These are phyloP conservation scores for Cydonia oblonga DNA, from an alignment of 331 rosid genomes.

Conservation along the genomic window DNA sequence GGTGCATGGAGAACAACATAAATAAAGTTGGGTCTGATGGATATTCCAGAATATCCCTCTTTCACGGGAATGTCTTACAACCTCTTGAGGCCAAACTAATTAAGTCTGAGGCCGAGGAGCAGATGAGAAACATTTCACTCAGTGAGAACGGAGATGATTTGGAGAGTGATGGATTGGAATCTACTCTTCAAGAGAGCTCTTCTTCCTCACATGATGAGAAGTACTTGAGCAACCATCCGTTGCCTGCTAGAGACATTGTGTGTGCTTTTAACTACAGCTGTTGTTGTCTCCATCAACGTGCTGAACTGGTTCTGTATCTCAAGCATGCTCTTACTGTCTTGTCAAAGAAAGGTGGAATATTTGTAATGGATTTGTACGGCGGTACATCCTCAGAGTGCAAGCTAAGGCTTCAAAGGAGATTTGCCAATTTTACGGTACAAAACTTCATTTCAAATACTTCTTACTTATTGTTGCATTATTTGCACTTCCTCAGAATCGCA, in stretches of 20 bases:
- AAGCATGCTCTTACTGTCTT: conserved; percentile 53
- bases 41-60: conserved; percentile 68
- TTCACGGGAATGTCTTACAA: conserved; percentile 80
- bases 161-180: conserved; percentile 24
- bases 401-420: conserved; percentile 74
- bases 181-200: conserved; percentile 27
- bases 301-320: conserved; percentile 67
- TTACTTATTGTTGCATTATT: background rate
- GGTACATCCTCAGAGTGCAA: conserved; percentile 88
- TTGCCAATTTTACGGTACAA: conserved; percentile 78
- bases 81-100: conserved; percentile 67
- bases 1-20: conserved; percentile 81
- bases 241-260: conserved; percentile 63
- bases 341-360: conserved; percentile 76
- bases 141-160: conserved; percentile 19
- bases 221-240: conserved; percentile 22
- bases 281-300: conserved; percentile 71
- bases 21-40: conserved; percentile 63
- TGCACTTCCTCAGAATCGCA: background rate
- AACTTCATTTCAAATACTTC: conserved; percentile 1
- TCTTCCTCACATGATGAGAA: conserved; percentile 19
- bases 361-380: conserved; percentile 92
- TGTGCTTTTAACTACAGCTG: conserved; percentile 97
- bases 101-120: conserved; percentile 31
- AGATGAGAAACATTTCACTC: conserved; percentile 36